phyloP scores from a whole-genome alignment of 371 early-diverging fungal species.

The Mortierella polycephala region DNA sequence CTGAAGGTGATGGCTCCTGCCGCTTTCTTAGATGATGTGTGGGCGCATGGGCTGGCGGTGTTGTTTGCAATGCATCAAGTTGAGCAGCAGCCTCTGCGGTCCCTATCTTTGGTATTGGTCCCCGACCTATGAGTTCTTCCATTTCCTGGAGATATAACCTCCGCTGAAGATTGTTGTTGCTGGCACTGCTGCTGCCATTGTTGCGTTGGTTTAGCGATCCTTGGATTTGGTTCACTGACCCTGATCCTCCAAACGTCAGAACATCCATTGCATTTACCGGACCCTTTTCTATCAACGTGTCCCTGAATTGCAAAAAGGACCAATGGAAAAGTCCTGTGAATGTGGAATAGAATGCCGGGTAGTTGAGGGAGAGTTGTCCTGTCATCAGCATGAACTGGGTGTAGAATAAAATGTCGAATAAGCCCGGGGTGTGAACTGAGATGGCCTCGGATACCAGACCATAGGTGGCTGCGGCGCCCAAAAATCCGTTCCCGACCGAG shows the following conservation, averaged over 20 bases:
- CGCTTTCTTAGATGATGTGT: constrained; percentile 12
- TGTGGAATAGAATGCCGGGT: constrained; percentile 62
- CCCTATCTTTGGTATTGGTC: constrained; percentile 1
- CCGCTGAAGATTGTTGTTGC: not conserved
- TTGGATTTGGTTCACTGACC: constrained; percentile 39
- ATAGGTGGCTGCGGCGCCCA: constrained; percentile 64
- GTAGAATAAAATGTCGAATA: constrained; percentile 64
- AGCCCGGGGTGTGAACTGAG: constrained; percentile 63
- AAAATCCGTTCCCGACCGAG: constrained; percentile 58
- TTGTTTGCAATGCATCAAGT: not conserved
- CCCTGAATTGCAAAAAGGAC: constrained; percentile 57
- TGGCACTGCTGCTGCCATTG: not conserved
- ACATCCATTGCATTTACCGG: constrained; percentile 42
- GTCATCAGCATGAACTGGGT: constrained; percentile 63
- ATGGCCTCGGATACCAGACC: constrained; percentile 61
- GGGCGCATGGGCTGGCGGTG: not conserved
- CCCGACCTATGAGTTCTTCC: not conserved
- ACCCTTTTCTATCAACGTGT: constrained; percentile 31
- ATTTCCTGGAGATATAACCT: not conserved
- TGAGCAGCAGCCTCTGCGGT: constrained; percentile 4
- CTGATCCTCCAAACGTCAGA: constrained; percentile 32
- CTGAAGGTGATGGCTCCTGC: not conserved
- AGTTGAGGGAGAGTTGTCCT: constrained; percentile 61
- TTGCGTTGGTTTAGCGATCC: not conserved
- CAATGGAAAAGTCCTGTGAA: constrained; percentile 67